Evolutionary conservation across 176 grass and related monocot species (phyloP).

Genomic region (Thalia dealbata): DNA sequence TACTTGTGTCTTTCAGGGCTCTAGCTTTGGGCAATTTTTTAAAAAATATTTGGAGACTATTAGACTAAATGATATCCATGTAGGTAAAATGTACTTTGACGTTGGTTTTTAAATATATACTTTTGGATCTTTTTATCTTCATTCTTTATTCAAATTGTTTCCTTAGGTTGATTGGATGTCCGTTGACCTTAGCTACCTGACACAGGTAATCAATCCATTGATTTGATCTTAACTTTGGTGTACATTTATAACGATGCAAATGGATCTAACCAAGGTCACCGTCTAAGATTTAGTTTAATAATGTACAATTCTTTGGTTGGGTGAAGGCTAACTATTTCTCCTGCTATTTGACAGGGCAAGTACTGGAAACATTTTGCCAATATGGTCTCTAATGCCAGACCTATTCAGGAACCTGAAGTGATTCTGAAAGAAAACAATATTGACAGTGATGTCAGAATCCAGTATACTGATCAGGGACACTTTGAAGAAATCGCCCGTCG

Average conservation of each 20-base stretch:
- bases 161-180: conserved; percentile 83
- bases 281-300: too few species aligned
- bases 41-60: conserved; percentile 76
- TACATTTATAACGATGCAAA: neutral
- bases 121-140: conserved; percentile 12
- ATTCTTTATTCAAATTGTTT: conserved; percentile 20
- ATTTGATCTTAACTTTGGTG: too few species aligned
- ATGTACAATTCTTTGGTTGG: too few species aligned
- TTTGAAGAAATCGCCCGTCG: conserved; percentile 82
- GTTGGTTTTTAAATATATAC: neutral
- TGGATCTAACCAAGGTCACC: neutral
- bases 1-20: conserved; percentile 50
- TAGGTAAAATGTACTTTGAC: conserved; percentile 25
- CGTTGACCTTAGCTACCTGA: conserved; percentile 65
- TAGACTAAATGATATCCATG: conserved; percentile 83
- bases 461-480: conserved; percentile 60
- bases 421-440: conserved; percentile 52
- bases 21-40: conserved; percentile 91
- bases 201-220: conserved; percentile 38
- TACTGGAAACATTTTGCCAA: conserved; percentile 52
- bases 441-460: conserved; percentile 62
- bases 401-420: conserved; percentile 58
- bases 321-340: conserved; percentile 7
- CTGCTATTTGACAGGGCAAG: conserved; percentile 47
- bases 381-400: conserved; percentile 57